These are phyloP conservation scores for Colletotrichum truncatum DNA, from an alignment of 2,329 filamentous ascomycete genomes.

Conservation along the genomic window DNA sequence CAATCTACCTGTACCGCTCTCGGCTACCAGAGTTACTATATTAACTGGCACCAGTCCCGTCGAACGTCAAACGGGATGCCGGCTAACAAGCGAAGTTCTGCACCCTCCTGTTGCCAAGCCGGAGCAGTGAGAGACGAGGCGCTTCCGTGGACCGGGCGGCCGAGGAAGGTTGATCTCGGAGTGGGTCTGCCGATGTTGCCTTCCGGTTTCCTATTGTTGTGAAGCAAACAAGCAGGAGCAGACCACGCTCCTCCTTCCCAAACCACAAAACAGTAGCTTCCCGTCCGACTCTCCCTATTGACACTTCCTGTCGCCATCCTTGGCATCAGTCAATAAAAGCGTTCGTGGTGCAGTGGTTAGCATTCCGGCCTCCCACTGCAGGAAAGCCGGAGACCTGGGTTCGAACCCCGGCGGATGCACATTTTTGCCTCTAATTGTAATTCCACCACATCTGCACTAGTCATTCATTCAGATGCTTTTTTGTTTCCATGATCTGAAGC, in stretches of 20 bases:
- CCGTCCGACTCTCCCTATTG: not conserved
- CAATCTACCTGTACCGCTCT: too few species aligned
- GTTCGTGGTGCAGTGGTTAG: conserved; percentile 30
- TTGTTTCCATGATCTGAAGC: too few species aligned
- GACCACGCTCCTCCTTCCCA: not conserved
- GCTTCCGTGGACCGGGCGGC: not conserved
- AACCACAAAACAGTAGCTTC: not conserved
- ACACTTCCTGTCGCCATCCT: not conserved
- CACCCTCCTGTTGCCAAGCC: not conserved
- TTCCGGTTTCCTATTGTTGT: not conserved
- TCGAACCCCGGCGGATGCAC: conserved; percentile 29
- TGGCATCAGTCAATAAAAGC: conserved; percentile 11
- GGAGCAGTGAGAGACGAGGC: not conserved
- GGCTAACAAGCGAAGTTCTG: not conserved
- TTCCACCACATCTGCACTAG: not conserved
- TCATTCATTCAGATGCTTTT: not conserved
- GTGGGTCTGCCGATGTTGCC: conserved; percentile 8
- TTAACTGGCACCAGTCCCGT: too few species aligned
- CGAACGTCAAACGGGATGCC: too few species aligned
- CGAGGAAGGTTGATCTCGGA: not conserved
- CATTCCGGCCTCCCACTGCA: conserved; percentile 28
- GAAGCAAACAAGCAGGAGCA: conserved; percentile 21
- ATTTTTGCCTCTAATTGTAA: not conserved
- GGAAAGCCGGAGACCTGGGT: conserved; percentile 25
- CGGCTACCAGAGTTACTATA: too few species aligned